Evolutionary conservation across 768 basidiomycete species (phyloP).

Genomic region (Kwoniella sp.): DNA sequence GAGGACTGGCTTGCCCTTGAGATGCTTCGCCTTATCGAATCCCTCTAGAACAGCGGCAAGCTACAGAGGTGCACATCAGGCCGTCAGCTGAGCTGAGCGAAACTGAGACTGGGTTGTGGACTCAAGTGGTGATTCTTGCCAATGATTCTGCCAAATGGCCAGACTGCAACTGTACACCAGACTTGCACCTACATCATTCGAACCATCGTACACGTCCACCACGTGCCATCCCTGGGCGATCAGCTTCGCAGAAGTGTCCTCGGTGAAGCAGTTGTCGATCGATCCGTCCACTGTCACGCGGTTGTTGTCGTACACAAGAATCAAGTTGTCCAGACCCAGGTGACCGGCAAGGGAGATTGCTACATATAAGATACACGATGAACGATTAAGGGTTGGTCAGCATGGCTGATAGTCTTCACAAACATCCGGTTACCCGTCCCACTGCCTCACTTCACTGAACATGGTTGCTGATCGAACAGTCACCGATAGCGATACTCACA

Average conservation of each 20-base stretch:
- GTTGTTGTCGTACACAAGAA: conserved; percentile 56
- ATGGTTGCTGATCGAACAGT: no score
- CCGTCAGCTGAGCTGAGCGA: no score
- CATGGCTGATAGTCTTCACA: background rate
- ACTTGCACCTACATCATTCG: conserved; percentile 37
- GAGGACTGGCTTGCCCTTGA: conserved; percentile 50
- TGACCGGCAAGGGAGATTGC: conserved; percentile 54
- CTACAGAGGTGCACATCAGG: conserved; percentile 14
- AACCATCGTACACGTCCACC: conserved; percentile 53
- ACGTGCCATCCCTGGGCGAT: conserved; percentile 49
- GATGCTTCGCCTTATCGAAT: conserved; percentile 44
- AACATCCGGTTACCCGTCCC: no score
- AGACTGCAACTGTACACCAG: background rate
- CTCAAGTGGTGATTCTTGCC: no score
- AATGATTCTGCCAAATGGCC: background rate
- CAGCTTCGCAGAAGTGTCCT: conserved; percentile 54
- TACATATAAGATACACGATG: conserved; percentile 7
- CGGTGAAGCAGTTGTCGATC: conserved; percentile 54
- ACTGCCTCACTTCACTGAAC: no score
- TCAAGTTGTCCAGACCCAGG: conserved; percentile 52
- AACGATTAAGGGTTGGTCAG: no score
- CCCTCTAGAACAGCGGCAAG: conserved; percentile 46
- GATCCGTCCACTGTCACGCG: conserved; percentile 52
- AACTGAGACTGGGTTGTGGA: no score
- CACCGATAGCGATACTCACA: conserved; percentile 32